Base-by-base conservation (phyloP, 1,284 basidiomycete species). In the Neonothopanus nambi region DNA sequence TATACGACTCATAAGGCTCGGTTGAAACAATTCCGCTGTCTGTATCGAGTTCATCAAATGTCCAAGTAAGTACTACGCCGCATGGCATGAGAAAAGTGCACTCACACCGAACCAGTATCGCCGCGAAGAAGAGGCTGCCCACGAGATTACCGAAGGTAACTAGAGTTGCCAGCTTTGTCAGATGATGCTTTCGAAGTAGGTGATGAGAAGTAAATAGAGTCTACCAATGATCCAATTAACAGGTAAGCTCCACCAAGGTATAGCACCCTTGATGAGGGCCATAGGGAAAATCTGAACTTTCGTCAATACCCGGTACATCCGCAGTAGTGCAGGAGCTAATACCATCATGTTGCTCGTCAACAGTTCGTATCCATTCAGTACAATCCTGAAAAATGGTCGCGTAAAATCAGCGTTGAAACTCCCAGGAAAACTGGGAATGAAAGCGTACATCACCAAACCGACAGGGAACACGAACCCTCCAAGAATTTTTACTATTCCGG, bases 341-440 rank as follows among this genome's bases (percentile, higher is more conserved):
- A 51, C 85, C 85, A 89, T 81, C 80, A 89, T 84, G 64, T 88
- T 87, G 61, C 86, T 88, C 52, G 87, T 89, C 41, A 89, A 66
- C 2, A 89, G 75, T 57, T 89, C 87, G 49, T 82, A 74, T 1
- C 83, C 83, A 68, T 87, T 84, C 20, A 89, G 70, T 15, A 87
- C 78, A 57, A 89, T 88, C 87, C 87, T 89, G 55, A 6, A 42
- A 36, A 18, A 18, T 21, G 35, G n/a, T n/a, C 6, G 33, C 23
- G n/a, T n/a, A 38, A 24, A 21, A 24, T 26, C 28, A n/a, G 17
- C 23, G 30, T n/a, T n/a, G n/a, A n/a, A n/a, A n/a, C 47, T 30
- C 9, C n/a, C 21, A 28, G 15, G 47, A 21, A 28, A 28, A 55
- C n/a, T n/a, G n/a, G n/a, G n/a, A n/a, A 21, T 30, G 2, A 33